A percentile compares a stretch with the other conserved stretches of the same genome.
Evolutionary conservation across 75 land plant genomes (phyloP).

Genomic region (Adiantum capillusveneris): DNA sequence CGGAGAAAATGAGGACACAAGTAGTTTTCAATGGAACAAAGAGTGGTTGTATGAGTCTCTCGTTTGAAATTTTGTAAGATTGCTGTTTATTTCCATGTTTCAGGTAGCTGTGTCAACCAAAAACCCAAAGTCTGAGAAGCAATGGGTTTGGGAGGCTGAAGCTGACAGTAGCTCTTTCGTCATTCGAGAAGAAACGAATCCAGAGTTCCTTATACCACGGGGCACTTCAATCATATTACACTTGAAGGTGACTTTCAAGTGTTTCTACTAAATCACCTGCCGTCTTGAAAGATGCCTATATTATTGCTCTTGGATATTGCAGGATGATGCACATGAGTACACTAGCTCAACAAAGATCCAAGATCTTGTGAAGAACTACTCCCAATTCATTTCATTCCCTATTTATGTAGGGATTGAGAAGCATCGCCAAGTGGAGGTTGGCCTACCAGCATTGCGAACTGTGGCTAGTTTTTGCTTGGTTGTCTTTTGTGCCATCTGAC

Average conservation of each 20-base stretch:
- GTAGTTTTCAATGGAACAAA: too few relatives aligned
- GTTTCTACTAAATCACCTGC: too few relatives aligned
- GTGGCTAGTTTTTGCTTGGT: background rate
- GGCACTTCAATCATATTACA: constrained; percentile 75
- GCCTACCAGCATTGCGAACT: too few relatives aligned
- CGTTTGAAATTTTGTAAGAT: too few relatives aligned
- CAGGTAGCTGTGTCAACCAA: constrained; percentile 85
- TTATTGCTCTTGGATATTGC: constrained; percentile 22
- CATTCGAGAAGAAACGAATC: constrained; percentile 70
- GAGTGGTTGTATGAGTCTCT: too few relatives aligned
- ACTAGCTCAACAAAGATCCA: constrained; percentile 67
- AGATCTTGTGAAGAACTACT: constrained; percentile 85
- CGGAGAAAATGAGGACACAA: too few relatives aligned
- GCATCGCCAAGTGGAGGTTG: constrained; percentile 76
- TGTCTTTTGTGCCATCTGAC: background rate
- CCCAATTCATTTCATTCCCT: constrained; percentile 96
- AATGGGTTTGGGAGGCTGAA: constrained; percentile 72
- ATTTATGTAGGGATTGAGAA: constrained; percentile 94
- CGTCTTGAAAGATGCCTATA: too few relatives aligned
- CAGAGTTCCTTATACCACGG: constrained; percentile 52
- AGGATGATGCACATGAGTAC: constrained; percentile 87
- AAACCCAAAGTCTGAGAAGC: constrained; percentile 80
- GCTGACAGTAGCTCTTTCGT: constrained; percentile 71
- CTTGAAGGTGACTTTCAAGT: constrained; percentile 57
- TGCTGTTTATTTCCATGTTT: background rate